Evolutionary conservation across 306 rosid species (phyloP).

Genomic region (Pterocarpus macrocarpus): DNA sequence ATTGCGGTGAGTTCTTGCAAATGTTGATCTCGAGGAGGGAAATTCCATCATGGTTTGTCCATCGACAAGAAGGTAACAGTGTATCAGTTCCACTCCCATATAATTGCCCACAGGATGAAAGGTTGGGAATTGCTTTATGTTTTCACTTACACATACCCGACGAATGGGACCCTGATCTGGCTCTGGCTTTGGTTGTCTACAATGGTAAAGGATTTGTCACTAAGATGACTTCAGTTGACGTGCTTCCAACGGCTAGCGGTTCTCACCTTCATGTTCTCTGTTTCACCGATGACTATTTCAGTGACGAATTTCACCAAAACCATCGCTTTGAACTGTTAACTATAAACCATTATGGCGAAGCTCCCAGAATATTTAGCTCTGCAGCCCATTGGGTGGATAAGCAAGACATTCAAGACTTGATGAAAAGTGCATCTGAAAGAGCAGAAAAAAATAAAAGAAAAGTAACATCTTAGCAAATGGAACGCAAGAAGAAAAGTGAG

Average conservation of each 20-base stretch:
- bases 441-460: too few relatives aligned
- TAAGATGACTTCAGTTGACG: not conserved
- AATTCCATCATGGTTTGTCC: slow-evolving; percentile 27
- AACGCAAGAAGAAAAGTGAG: too few relatives aligned
- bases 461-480: too few relatives aligned
- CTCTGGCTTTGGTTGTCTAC: not conserved
- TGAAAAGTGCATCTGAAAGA: too few relatives aligned
- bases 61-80: slow-evolving; percentile 9
- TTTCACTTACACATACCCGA: slow-evolving; percentile 16
- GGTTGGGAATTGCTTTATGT: slow-evolving; percentile 53
- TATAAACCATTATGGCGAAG: not conserved
- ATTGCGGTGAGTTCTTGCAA: not conserved
- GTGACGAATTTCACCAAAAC: not conserved
- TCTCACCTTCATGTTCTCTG: not conserved
- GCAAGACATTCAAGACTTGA: not conserved
- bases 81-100: slow-evolving; percentile 23
- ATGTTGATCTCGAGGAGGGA: slow-evolving; percentile 26
- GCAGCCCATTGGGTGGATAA: slow-evolving; percentile 19
- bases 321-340: not conserved
- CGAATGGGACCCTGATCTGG: too few relatives aligned
- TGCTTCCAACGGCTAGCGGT: not conserved
- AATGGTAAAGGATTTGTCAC: not conserved
- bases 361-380: not conserved
- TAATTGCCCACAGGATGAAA: slow-evolving; percentile 35
- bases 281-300: not conserved